Evolutionary conservation across 2,329 filamentous ascomycete genomes (phyloP), one percentile per base, ranked within the genome.

Genomic region (Corynespora cassiicola): DNA sequence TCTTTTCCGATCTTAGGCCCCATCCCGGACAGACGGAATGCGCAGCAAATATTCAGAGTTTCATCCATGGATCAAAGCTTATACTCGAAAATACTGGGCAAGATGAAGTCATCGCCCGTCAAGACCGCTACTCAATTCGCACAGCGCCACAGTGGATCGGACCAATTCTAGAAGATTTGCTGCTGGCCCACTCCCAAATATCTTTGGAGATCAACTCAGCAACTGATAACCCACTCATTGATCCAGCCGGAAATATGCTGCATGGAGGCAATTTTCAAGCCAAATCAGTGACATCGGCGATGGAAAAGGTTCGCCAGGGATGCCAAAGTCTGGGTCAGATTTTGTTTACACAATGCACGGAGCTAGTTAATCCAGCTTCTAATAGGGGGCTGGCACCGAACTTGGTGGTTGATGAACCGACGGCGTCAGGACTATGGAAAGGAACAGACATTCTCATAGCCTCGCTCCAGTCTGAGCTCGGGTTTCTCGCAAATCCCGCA

Each of bases 251-350:
- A 11, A 56, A 68, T 7, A 67, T 85, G 16, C 75, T 82, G 42
- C 78, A 82, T 34, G 83, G 84, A 2, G 83, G 81, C 16, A 88
- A 88, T 56, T 88, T 88, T 60, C 84, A 87, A 60, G 85, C 83
- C 1, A 70, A 70, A 6, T 70, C 76, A 2, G 68, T 87, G 18
- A 86, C 84, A 0, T 82, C 81, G 0, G 82, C 83, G 1, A 82
- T 81, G 73, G 84, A 86, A 47, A 86, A 85, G 64, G 69, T 71
- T 0, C 73, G 78, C 4, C 63, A 66, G 5, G 70, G 67, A 0
- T 51, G 79, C 23, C 78, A 82, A 49, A 75, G 74, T 56, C 60
- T 85, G 3, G 82, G 84, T 2, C 78, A 79, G n/a, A 77, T 88
- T 63, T 63, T 87, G 12, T 87, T 83, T 55, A 72, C 77, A 0